Evolutionary conservation across 345 rosid species (phyloP).

Genomic region (Firmiana major): DNA sequence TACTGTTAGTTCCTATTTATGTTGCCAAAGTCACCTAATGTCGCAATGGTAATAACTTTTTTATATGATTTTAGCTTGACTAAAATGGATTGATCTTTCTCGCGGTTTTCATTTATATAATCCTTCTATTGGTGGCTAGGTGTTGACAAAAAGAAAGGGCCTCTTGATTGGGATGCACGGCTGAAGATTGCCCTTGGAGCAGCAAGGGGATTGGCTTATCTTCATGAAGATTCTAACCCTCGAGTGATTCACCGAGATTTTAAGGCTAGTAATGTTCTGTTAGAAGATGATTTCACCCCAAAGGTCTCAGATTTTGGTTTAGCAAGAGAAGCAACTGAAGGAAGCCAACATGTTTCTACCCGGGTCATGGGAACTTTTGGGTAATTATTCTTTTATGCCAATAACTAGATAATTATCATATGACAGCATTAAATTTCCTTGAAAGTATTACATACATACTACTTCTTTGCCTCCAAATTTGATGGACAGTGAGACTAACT

Average conservation of each 20-base stretch:
- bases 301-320: slow-evolving; percentile 98
- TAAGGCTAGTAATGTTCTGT: slow-evolving; percentile 90
- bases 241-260: slow-evolving; percentile 97
- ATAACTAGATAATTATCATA: background rate
- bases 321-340: slow-evolving; percentile 99
- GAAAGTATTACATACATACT: background rate
- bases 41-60: background rate
- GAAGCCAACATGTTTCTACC: slow-evolving; percentile 93
- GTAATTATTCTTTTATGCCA: slow-evolving; percentile 33
- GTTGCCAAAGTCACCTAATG: background rate
- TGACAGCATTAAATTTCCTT: background rate
- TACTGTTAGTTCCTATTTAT: background rate
- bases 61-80: slow-evolving; percentile 1
- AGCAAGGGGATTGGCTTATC: slow-evolving; percentile 97
- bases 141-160: slow-evolving; percentile 56
- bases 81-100: background rate
- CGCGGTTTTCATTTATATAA: background rate
- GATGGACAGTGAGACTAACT: background rate
- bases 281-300: slow-evolving; percentile 88
- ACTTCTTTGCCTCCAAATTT: background rate
- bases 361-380: slow-evolving; percentile 99
- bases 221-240: slow-evolving; percentile 97
- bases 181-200: slow-evolving; percentile 98
- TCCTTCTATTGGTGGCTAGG: slow-evolving; percentile 32
- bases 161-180: slow-evolving; percentile 96